Evolutionary conservation across 2,329 filamentous ascomycete species (phyloP).

Genomic region (Bipolaris bicolor): DNA sequence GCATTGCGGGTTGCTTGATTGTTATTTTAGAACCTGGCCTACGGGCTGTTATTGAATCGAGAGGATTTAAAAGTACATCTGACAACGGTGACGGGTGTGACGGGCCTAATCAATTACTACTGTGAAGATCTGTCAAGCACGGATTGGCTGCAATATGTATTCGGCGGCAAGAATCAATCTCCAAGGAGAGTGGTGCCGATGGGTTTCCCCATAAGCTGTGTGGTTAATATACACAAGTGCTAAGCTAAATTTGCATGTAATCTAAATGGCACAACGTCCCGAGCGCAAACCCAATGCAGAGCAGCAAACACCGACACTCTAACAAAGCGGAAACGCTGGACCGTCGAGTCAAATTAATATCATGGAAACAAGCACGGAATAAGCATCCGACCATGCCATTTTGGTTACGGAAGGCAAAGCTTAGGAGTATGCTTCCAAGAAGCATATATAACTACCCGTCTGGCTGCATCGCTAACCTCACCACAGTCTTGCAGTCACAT

Average conservation of each 20-base stretch:
- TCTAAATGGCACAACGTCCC: constrained; percentile 14
- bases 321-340: constrained; percentile 16
- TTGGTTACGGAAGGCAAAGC: constrained; percentile 12
- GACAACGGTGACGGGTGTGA: background rate
- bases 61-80: background rate
- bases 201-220: background rate
- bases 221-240: constrained; percentile 11
- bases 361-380: constrained; percentile 10
- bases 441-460: constrained; percentile 14
- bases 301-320: constrained; percentile 6
- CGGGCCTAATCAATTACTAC: background rate
- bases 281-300: background rate
- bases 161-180: constrained; percentile 3
- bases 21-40: constrained; percentile 9
- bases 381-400: constrained; percentile 8
- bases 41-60: constrained; percentile 6
- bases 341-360: constrained; percentile 8
- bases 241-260: constrained; percentile 15
- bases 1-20: constrained; percentile 8
- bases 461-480: constrained; percentile 3
- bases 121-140: background rate
- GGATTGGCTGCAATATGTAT: constrained; percentile 2
- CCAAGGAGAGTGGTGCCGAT: background rate
- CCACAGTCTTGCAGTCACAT: background rate
- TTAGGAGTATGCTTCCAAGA: constrained; percentile 1